Evolutionary conservation across 106 monocot genomes (phyloP).

Genomic region (Dendrobium nobile): DNA sequence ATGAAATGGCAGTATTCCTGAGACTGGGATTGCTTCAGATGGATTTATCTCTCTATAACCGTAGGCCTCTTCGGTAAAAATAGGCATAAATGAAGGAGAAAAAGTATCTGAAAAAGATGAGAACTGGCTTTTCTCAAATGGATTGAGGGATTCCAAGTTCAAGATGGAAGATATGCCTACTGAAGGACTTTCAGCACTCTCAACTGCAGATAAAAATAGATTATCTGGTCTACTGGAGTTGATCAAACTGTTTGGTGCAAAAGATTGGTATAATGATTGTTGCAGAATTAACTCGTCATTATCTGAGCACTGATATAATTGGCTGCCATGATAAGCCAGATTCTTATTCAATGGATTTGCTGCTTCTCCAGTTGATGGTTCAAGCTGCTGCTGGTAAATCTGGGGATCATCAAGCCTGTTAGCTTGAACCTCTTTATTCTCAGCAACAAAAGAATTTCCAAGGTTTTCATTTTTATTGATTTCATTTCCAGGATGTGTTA

Average conservation of each 20-base stretch:
- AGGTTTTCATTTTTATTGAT: slow-evolving; percentile 7
- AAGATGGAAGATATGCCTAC: slow-evolving; percentile 46
- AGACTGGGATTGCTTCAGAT: slow-evolving; percentile 11
- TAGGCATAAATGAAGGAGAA: slow-evolving; percentile 18
- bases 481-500: background rate
- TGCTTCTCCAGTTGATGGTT: slow-evolving; percentile 14
- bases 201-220: background rate
- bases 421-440: slow-evolving; percentile 5
- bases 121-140: slow-evolving; percentile 25
- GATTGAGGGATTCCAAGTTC: slow-evolving; percentile 19
- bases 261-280: slow-evolving; percentile 28
- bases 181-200: slow-evolving; percentile 25
- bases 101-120: slow-evolving; percentile 19
- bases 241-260: background rate
- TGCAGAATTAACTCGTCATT: slow-evolving; percentile 25
- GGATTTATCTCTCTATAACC: slow-evolving; percentile 26
- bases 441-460: background rate
- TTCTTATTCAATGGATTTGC: slow-evolving; percentile 8
- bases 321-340: slow-evolving; percentile 6
- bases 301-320: slow-evolving; percentile 18
- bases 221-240: no score
- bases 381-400: slow-evolving; percentile 10
- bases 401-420: background rate
- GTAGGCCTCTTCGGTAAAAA: slow-evolving; percentile 33
- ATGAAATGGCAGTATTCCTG: slow-evolving; percentile 22